These are phyloP conservation scores for Ganoderma multipileum DNA, from an alignment of 1,284 basidiomycete species.

Conservation along the genomic window DNA sequence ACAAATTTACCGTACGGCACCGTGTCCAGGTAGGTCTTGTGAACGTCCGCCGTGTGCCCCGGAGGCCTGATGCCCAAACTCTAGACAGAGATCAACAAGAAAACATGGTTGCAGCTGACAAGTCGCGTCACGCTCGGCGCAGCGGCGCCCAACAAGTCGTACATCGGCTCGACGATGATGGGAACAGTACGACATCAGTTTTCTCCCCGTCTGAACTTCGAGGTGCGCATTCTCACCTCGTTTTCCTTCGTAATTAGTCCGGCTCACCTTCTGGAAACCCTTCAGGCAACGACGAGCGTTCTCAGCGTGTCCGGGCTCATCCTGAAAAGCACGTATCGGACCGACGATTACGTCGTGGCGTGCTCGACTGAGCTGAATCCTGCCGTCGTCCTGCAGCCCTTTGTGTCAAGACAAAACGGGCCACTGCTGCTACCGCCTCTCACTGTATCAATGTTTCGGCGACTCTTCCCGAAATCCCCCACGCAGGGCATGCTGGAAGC, in stretches of 20 bases:
- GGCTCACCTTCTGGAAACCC: constrained; percentile 13
- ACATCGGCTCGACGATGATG: constrained; percentile 39
- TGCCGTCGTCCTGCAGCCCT: constrained; percentile 21
- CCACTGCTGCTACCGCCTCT: constrained; percentile 34
- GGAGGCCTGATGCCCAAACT: constrained; percentile 13
- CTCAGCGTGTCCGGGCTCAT: constrained; percentile 34
- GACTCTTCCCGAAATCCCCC: constrained; percentile 40
- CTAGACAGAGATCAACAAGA: constrained; percentile 37
- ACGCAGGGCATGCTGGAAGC: constrained; percentile 38
- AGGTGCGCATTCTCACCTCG: constrained; percentile 38
- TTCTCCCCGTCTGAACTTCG: constrained; percentile 49
- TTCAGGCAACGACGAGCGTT: constrained; percentile 40
- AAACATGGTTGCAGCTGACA: constrained; percentile 33
- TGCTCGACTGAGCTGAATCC: constrained; percentile 25
- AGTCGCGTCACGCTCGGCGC: constrained; percentile 20
- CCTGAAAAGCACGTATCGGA: constrained; percentile 36
- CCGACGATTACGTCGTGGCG: constrained; percentile 38
- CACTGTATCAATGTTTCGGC: constrained; percentile 40
- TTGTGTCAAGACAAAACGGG: constrained; percentile 16
- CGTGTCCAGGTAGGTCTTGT: constrained; percentile 30
- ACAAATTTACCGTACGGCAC: constrained; percentile 27
- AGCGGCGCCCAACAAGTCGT: constrained; percentile 12
- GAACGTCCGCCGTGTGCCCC: background rate
- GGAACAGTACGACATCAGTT: constrained; percentile 60
- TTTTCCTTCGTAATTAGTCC: background rate